Conservation (phyloP, 2,329 filamentous ascomycete species). For the Uncinocarpus reesii region DNA sequence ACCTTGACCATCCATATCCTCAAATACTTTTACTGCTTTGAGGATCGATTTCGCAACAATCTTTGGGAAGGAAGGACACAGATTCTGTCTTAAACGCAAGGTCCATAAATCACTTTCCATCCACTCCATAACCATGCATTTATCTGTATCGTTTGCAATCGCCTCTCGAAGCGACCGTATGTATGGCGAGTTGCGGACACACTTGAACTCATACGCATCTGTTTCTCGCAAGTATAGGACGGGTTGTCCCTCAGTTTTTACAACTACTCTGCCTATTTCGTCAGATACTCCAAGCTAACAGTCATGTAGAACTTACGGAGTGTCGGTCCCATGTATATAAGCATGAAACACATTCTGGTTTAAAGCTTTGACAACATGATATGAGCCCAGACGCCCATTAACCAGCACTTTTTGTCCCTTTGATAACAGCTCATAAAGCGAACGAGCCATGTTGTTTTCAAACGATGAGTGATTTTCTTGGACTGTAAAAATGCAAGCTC, state of each 20-base stretch:
- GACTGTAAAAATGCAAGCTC: no score
- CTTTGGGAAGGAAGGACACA: conserved; percentile 7
- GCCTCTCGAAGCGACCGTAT: conserved; percentile 11
- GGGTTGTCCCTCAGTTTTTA: conserved; percentile 10
- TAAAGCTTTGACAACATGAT: conserved; percentile 8
- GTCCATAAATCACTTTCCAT: conserved; percentile 16
- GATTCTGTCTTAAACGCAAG: background rate
- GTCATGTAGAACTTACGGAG: background rate
- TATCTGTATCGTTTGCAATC: conserved; percentile 13
- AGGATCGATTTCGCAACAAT: conserved; percentile 6
- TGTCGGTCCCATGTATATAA: background rate
- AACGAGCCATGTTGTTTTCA: conserved; percentile 8
- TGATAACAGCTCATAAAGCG: conserved; percentile 10
- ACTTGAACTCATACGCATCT: conserved; percentile 13
- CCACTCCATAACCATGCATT: conserved; percentile 16
- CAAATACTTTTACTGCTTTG: background rate
- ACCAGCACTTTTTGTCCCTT: conserved; percentile 13
- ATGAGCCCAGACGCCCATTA: conserved; percentile 2
- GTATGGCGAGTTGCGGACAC: conserved; percentile 6
- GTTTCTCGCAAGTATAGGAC: conserved; percentile 9
- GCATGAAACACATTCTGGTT: conserved; percentile 13
- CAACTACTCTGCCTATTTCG: conserved; percentile 8
- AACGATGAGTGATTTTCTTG: no score
- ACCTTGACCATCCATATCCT: background rate
- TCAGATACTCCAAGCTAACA: background rate